Evolutionary conservation across 2,329 filamentous ascomycete genomes (phyloP).

Genomic region (Ceratocystis lukuohia): DNA sequence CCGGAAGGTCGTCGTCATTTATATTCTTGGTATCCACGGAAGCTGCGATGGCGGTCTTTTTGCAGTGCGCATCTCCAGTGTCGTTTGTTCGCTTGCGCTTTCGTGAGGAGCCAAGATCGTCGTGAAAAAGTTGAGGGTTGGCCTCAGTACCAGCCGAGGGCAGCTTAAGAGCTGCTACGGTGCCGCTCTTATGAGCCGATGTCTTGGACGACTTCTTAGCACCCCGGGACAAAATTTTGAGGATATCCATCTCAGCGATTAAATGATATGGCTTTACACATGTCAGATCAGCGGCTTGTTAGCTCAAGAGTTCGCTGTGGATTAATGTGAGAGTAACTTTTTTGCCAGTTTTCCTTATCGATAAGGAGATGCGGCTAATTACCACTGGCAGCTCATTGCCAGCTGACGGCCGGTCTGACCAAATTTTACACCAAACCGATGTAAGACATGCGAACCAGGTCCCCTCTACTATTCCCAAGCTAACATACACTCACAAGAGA

Average conservation of each 20-base stretch:
- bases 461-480: background rate
- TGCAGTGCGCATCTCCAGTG: slow-evolving; percentile 24
- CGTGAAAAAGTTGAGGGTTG: slow-evolving; percentile 59
- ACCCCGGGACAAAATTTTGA: slow-evolving; percentile 59
- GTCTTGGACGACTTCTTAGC: slow-evolving; percentile 42
- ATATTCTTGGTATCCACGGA: background rate
- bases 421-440: too few relatives aligned
- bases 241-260: slow-evolving; percentile 47
- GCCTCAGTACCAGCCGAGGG: slow-evolving; percentile 51
- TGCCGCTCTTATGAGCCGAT: slow-evolving; percentile 23
- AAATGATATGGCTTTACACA: background rate
- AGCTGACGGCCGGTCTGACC: background rate
- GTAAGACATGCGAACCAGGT: too few relatives aligned
- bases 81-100: slow-evolving; percentile 37
- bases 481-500: background rate
- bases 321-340: slow-evolving; percentile 4
- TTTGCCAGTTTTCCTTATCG: slow-evolving; percentile 15
- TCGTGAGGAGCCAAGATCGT: slow-evolving; percentile 31
- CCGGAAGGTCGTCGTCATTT: slow-evolving; percentile 29
- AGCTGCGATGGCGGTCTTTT: background rate
- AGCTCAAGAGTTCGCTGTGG: background rate
- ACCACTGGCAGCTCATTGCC: background rate
- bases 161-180: slow-evolving; percentile 32
- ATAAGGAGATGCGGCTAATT: background rate
- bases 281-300: background rate